Evolutionary conservation across 2,329 filamentous ascomycete genomes (phyloP).

Genomic region (Neobulgaria alba): DNA sequence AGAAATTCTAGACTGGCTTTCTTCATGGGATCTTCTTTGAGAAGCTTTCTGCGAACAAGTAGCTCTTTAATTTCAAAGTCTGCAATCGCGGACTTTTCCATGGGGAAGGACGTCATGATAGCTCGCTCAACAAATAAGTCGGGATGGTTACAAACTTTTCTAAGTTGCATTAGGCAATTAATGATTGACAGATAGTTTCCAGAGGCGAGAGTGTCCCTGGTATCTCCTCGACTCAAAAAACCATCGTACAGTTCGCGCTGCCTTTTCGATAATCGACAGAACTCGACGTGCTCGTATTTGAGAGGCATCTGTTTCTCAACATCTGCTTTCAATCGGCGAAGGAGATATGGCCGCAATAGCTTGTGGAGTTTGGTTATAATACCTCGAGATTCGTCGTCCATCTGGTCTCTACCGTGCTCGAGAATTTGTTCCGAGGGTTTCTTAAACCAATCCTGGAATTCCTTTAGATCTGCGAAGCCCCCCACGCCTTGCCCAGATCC

Average conservation of each 20-base stretch:
- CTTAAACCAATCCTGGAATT: slow-evolving; percentile 94
- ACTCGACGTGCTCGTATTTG: slow-evolving; percentile 95
- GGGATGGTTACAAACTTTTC: slow-evolving; percentile 97
- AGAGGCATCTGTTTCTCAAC: slow-evolving; percentile 99
- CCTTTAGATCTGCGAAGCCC: slow-evolving; percentile 87
- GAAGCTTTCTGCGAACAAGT: slow-evolving; percentile 56
- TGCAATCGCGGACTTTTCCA: slow-evolving; percentile 68
- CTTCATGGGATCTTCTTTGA: slow-evolving; percentile 53
- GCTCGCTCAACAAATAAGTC: slow-evolving; percentile 93
- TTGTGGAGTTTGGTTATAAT: slow-evolving; percentile 93
- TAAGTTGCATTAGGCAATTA: slow-evolving; percentile 93
- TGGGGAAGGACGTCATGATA: slow-evolving; percentile 94
- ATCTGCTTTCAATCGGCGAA: slow-evolving; percentile 86
- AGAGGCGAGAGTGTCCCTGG: slow-evolving; percentile 76
- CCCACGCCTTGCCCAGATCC: slow-evolving; percentile 66
- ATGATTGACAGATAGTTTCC: slow-evolving; percentile 98
- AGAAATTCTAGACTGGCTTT: slow-evolving; percentile 66
- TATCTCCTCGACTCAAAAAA: slow-evolving; percentile 85
- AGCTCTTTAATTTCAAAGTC: slow-evolving; percentile 67
- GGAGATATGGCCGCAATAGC: slow-evolving; percentile 81
- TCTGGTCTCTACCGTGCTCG: slow-evolving; percentile 84
- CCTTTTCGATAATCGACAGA: slow-evolving; percentile 88
- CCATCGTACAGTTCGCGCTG: slow-evolving; percentile 95
- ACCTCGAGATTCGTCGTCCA: slow-evolving; percentile 87
- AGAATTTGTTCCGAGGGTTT: slow-evolving; percentile 93